phyloP scores from a whole-genome alignment of 768 basidiomycete genomes.

The Botryobasidium botryosum region DNA sequence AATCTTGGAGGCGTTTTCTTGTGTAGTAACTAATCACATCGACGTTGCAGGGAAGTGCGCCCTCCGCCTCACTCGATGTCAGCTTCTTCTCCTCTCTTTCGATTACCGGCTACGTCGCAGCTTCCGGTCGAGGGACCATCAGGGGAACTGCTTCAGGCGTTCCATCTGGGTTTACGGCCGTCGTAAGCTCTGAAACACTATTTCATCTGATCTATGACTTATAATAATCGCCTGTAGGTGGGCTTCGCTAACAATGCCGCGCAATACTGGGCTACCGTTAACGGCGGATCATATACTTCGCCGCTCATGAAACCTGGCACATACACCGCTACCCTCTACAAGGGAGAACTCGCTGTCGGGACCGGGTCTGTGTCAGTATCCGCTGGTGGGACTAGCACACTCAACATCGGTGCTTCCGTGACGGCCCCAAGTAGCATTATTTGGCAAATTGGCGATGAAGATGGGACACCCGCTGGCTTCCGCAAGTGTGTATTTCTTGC shows the following conservation, averaged over 20 bases:
- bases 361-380: constrained; percentile 27
- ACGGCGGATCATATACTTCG: constrained; percentile 27
- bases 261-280: constrained; percentile 31
- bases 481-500: constrained; percentile 23
- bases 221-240: no score
- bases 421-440: constrained; percentile 23
- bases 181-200: no score
- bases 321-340: constrained; percentile 29
- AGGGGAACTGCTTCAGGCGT: constrained; percentile 29
- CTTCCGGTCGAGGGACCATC: constrained; percentile 30
- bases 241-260: constrained; percentile 24
- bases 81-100: constrained; percentile 27
- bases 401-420: constrained; percentile 13
- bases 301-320: constrained; percentile 33
- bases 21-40: constrained; percentile 20
- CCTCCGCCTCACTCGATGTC: neutral
- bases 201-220: no score
- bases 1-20: constrained; percentile 16
- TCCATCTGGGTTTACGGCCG: constrained; percentile 24
- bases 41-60: neutral
- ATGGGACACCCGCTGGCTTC: constrained; percentile 20
- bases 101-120: constrained; percentile 28
- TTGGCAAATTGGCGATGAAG: constrained; percentile 28
- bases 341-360: constrained; percentile 31
- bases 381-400: constrained; percentile 24